These are phyloP conservation scores for Schizosaccharomyces versatilis DNA, from an alignment of 1,139 yeast species.

Conservation along the genomic window DNA sequence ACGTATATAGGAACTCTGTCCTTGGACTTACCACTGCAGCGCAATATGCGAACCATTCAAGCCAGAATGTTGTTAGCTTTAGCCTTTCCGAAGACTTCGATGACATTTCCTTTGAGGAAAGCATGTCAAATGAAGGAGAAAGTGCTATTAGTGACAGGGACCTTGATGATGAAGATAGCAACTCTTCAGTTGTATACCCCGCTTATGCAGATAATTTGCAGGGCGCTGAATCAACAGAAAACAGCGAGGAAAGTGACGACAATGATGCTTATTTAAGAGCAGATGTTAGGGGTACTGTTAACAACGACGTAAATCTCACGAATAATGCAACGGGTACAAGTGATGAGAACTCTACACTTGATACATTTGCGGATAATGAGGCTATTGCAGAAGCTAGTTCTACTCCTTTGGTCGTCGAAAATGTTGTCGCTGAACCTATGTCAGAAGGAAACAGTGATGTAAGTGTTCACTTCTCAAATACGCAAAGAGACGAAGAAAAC, in stretches of 20 bases:
- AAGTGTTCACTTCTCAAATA: no score
- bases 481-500: no score
- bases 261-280: constrained; percentile 16
- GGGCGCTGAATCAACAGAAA: constrained; percentile 15
- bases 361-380: no score
- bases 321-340: constrained; percentile 6
- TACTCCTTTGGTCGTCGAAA: no score
- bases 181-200: no score
- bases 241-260: constrained; percentile 16
- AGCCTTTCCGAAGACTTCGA: constrained; percentile 16
- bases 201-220: no score
- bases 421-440: no score
- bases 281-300: constrained; percentile 14
- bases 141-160: constrained; percentile 17
- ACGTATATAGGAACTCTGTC: constrained; percentile 66
- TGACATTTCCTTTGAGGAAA: constrained; percentile 14
- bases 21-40: constrained; percentile 48
- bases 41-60: constrained; percentile 30
- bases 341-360: no score
- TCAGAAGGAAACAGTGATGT: no score
- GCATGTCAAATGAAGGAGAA: constrained; percentile 12
- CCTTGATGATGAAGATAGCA: constrained; percentile 14
- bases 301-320: constrained; percentile 8
- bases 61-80: constrained; percentile 18
- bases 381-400: no score